These are phyloP conservation scores for Hemisphaericaspora lyxosophila DNA, from an alignment of 1,139 yeast genomes.

Conservation along the genomic window DNA sequence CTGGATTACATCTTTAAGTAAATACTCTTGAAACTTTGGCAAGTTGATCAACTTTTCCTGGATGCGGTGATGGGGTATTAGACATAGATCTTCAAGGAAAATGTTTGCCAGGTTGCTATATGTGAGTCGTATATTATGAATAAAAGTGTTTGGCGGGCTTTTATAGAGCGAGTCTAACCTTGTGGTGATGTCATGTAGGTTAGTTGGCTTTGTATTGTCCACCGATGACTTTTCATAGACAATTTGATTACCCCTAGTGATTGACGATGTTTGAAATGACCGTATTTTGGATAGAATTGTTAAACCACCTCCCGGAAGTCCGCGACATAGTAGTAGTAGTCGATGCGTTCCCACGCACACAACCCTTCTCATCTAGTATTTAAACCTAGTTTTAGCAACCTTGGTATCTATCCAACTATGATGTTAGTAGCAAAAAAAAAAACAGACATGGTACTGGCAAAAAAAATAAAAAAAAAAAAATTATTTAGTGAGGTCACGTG, in stretches of 20 bases:
- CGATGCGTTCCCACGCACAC: background rate
- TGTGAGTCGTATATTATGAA: no score
- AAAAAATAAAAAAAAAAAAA: conserved; percentile 2
- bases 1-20: background rate
- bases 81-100: background rate
- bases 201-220: no score
- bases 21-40: background rate
- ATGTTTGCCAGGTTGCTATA: background rate
- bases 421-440: no score
- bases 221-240: no score
- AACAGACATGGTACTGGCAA: conserved; percentile 1
- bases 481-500: background rate
- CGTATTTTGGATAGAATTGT: background rate
- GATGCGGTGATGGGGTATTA: background rate
- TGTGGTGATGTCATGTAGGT: no score
- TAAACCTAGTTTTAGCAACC: no score
- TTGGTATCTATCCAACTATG: no score
- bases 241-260: no score
- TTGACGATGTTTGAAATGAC: background rate
- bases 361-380: conserved; percentile 1
- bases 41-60: background rate
- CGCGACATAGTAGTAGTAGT: background rate
- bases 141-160: no score
- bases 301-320: background rate
- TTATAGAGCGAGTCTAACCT: no score